Evolutionary conservation across 1,284 basidiomycete species (phyloP), one percentile per base, ranked within the genome.

Genomic region (Gymnopus androsaceus): DNA sequence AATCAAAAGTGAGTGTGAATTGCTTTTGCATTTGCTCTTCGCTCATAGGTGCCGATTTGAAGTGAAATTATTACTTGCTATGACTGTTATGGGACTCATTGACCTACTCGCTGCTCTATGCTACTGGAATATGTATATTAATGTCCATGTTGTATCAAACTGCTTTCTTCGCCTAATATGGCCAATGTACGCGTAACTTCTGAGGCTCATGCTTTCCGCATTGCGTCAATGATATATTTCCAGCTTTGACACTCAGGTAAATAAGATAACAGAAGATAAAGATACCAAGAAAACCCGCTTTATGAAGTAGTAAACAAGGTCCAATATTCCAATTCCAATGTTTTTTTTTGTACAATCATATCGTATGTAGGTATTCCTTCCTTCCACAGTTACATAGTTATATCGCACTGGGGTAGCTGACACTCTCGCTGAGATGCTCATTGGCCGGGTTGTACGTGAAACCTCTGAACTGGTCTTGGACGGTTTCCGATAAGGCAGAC

Each of bases 401-500:
- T 61, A 78, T 73, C 31, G 67, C 75, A 58, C 66, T 75, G 12
- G 75, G 72, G 60, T 86, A 87, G 71, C 76, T 87, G 66, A 87
- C 85, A 66, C 87, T 90, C 74, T 89, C 87, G 70, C 87, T 85
- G 63, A 91, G 77, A 64, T 90, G 87, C 63, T 90, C 88, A 67
- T 89, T 90, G 19, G 84, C 84, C 3, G 89, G 89, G 67, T 90
- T 90, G 66, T 90, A 92, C 2, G 90, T 92, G 73, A 93, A 92
- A 17, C 89, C 93, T 66, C 81, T 83, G 81, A 98, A 98, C 72
- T 95, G 93, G 67, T 95, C 92, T 68, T 98, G 95, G 2, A 97
- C 92, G 0, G 94, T 97, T 77, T 96, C 90, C 9, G 91, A 94
- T 30, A 98, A 76, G 54, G 91, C 91, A 8, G 92, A 94, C 67